Evolutionary conservation across 2,329 filamentous ascomycete genomes (phyloP), one percentile per base, ranked within the genome.

Genomic region (Phialocephala subalpina): DNA sequence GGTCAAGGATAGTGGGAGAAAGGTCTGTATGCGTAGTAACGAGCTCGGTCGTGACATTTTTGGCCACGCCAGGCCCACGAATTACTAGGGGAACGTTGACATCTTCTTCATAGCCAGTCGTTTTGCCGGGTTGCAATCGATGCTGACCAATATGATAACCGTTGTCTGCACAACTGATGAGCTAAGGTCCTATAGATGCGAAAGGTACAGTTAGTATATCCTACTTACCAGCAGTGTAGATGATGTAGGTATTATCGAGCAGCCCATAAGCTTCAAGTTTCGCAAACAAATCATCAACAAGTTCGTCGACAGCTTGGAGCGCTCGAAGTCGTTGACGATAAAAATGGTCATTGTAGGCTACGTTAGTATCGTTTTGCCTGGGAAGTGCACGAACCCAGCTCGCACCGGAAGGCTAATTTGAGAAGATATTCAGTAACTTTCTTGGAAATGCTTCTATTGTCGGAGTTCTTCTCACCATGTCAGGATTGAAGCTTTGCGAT

Each of bases 401-500:
- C n/a, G 80, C 83, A 1, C 81, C 80, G n/a, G 78, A 52, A 33
- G 29, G 29, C 29, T 33, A 33, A 33, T 33, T 33, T 4, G 29
- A 33, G 29, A 33, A 9, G 9, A 33, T 33, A 33, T 33, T 33
- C 29, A 33, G 29, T 33, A 33, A 33, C 4, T 5, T 33, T 33
- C 29, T 33, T 33, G 29, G 29, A 33, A 33, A 5, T 33, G 9
- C 29, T 33, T 33, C 29, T 33, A 9, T 9, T 33, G 29, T 33
- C 4, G 29, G 9, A 33, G 29, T 33, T 33, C 29, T 33, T 9
- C 29, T 33, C 75, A 86, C 84, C 65, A 79, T 77, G 2, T 86
- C 82, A 0, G 90, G 89, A 71, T 93, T 92, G 76, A 92, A 92
- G 73, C 87, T 86, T 0, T 80, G 77, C 0, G 84, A 87, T 8